Evolutionary conservation across 169 alveolate genomes (phyloP), one percentile per base, ranked within the genome.

Genomic region (Blepharisma undulans): DNA sequence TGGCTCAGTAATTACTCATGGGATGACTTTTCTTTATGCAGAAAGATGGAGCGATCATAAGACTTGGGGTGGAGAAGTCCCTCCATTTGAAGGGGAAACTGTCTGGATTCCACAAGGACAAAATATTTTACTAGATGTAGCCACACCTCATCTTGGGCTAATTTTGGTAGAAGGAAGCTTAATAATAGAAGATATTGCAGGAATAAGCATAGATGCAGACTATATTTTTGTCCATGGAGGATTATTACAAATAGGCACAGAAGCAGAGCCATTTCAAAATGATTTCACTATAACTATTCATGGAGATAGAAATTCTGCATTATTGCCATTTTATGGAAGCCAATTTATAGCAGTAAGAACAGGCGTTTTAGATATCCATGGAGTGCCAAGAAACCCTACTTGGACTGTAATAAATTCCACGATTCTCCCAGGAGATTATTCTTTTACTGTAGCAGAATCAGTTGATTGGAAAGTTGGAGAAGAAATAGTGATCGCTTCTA

Each of bases 61-160:
- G 25, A 95, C 98, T 12, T 96, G 98, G 98, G 95, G 96, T 4
- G 96, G 96, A 25, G 96, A 94, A 77, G 94, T 92, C 72, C 88
- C 93, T 29, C 98, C 98, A 34, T 79, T 82, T 7, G 97, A 92
- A 72, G 97, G 96, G 3, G 98, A 96, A 21, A 71, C 95, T 27
- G 95, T 96, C 1, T 59, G 76, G n/a, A 93, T 96, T 32, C 96
- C 96, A 36, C 84, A 77, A 21, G 98, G 98, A 5, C 86, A 90
- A 60, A 91, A 92, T 33, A 77, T 96, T 5, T 80, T 96, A 27
- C 92, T 95, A 1, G 97, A 95, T 82, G 91, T 87, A 4, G 74
- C 89, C 25, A 88, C 92, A 25, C 94, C 97, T 18, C 90, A 91
- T 30, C 88, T 95, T 21, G 72, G 85, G 3, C 90, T 94, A 10